phyloP scores from a whole-genome alignment of 2,329 filamentous ascomycete genomes.

The Colletotrichum incanum region DNA sequence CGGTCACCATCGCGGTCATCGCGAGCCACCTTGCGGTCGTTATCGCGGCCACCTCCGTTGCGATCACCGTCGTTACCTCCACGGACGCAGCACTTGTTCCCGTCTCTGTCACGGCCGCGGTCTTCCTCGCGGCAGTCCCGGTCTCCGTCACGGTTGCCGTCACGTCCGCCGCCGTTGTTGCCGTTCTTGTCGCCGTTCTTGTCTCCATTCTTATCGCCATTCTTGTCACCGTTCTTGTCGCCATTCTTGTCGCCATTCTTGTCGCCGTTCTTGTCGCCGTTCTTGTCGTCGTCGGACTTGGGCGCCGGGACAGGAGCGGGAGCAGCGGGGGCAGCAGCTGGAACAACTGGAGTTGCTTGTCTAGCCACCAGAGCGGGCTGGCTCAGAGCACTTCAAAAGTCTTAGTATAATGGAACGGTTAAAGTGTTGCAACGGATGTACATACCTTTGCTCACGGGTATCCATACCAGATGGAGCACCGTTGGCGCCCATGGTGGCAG shows the following conservation, averaged over 20 bases:
- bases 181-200: not conserved
- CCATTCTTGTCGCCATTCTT: constrained; percentile 7
- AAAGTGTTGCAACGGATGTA: too few relatives aligned
- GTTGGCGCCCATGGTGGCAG: constrained; percentile 38
- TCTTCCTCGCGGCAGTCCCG: constrained; percentile 19
- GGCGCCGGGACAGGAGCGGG: constrained; percentile 8
- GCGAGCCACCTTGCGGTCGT: constrained; percentile 3
- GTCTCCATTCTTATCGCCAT: not conserved
- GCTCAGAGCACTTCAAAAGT: constrained; percentile 10
- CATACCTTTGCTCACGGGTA: constrained; percentile 29
- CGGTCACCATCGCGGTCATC: constrained; percentile 13
- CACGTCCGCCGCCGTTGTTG: not conserved
- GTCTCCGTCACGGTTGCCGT: constrained; percentile 11
- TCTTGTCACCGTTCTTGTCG: constrained; percentile 12
- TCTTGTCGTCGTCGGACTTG: constrained; percentile 12
- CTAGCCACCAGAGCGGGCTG: constrained; percentile 9
- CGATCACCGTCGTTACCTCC: not conserved
- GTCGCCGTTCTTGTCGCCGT: not conserved
- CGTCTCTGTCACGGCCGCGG: constrained; percentile 27
- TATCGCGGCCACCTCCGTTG: constrained; percentile 2
- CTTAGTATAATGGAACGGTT: not conserved
- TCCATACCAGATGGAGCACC: constrained; percentile 31
- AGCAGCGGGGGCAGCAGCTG: not conserved
- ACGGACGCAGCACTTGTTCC: constrained; percentile 15
- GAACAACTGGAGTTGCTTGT: constrained; percentile 14